These are phyloP conservation scores for Calonectria montana DNA, from an alignment of 2,329 filamentous ascomycete genomes.

Conservation along the genomic window DNA sequence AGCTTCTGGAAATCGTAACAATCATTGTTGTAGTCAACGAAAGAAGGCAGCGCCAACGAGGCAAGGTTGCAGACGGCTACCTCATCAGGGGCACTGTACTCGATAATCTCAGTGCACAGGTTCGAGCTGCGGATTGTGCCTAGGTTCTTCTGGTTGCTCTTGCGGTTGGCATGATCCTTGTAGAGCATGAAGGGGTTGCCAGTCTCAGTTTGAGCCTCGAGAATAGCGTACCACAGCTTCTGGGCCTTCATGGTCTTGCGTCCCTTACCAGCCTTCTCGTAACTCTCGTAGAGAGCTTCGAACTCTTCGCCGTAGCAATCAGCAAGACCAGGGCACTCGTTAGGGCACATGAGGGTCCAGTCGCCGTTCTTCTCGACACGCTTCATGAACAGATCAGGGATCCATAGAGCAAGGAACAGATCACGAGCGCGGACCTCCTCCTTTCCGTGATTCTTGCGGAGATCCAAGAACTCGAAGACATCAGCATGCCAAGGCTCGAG, in stretches of 20 bases:
- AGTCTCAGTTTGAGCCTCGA: constrained; percentile 98
- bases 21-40: constrained; percentile 85
- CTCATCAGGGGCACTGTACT: constrained; percentile 97
- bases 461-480: constrained; percentile 96
- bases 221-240: constrained; percentile 99
- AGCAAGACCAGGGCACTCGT: constrained; percentile 93
- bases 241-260: constrained; percentile 95
- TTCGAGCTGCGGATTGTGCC: constrained; percentile 99
- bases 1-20: constrained; percentile 97
- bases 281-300: constrained; percentile 91
- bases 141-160: constrained; percentile 99
- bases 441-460: constrained; percentile 99
- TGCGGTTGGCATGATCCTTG: constrained; percentile 98
- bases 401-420: constrained; percentile 98
- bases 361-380: constrained; percentile 96
- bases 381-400: constrained; percentile 99
- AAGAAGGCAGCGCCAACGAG: constrained; percentile 91
- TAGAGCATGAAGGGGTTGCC: constrained; percentile 99
- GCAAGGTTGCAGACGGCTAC: constrained; percentile 98
- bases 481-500: constrained; percentile 99
- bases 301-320: constrained; percentile 99
- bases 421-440: constrained; percentile 97
- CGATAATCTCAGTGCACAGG: constrained; percentile 97
- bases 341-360: constrained; percentile 98
- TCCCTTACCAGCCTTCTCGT: constrained; percentile 88